phyloP scores from a whole-genome alignment of 768 basidiomycete species.

The Epithele typhae region DNA sequence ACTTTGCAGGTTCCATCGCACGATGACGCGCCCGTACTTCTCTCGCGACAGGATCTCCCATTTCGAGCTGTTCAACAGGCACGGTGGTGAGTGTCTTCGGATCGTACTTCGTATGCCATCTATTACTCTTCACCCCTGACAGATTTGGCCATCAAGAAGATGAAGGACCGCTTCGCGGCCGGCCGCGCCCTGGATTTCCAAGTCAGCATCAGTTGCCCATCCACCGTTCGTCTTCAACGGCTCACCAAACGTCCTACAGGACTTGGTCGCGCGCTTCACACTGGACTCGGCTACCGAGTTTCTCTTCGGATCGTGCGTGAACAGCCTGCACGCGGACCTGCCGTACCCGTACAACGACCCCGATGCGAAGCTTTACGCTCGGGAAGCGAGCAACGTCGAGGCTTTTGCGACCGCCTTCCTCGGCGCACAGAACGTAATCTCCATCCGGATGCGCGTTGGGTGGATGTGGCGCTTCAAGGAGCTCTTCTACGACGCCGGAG shows the following conservation, averaged over 20 bases:
- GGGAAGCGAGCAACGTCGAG: not conserved
- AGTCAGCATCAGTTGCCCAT: not conserved
- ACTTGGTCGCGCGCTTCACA: too few species aligned
- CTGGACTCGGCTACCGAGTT: too few species aligned
- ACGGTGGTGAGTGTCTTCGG: constrained; percentile 33
- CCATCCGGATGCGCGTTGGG: constrained; percentile 27
- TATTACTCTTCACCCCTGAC: not conserved
- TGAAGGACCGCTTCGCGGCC: constrained; percentile 22
- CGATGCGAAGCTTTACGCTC: not conserved
- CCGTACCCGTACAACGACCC: not conserved
- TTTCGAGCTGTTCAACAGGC: constrained; percentile 57
- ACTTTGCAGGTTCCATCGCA: constrained; percentile 25
- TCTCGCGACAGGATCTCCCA: constrained; percentile 53
- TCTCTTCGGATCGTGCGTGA: too few species aligned
- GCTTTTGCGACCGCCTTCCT: constrained; percentile 1
- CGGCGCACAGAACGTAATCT: constrained; percentile 27
- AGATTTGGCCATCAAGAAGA: constrained; percentile 22
- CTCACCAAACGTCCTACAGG: not conserved
- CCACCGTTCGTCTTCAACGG: too few species aligned
- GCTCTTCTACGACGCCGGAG: constrained; percentile 28
- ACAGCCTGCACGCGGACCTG: too few species aligned
- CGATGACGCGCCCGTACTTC: constrained; percentile 61
- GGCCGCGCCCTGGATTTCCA: constrained; percentile 31
- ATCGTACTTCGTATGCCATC: not conserved
- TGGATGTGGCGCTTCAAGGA: constrained; percentile 38